Conservation (phyloP, 2,329 filamentous ascomycete species). For the Sporothrix schenckii region DNA sequence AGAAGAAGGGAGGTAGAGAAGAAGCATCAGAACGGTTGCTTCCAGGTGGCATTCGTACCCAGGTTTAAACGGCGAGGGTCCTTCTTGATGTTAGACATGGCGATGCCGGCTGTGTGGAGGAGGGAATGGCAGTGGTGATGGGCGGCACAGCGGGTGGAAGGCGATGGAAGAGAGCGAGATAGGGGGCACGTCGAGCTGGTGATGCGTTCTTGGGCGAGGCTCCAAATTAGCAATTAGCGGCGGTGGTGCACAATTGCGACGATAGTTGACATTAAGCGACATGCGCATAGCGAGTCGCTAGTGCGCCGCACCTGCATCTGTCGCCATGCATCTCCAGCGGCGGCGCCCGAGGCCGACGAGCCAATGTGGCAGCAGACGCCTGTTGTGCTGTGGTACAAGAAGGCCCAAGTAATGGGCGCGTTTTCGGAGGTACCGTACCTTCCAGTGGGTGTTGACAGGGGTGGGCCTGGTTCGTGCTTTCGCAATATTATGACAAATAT, state of each 20-base stretch:
- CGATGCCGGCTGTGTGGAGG: background rate
- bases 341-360: conserved; percentile 21
- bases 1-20: background rate
- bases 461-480: conserved; percentile 5
- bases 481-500: conserved; percentile 31
- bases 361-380: background rate
- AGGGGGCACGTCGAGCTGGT: conserved; percentile 19
- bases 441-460: conserved; percentile 18
- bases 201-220: conserved; percentile 25
- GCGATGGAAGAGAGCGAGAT: conserved; percentile 16
- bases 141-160: background rate
- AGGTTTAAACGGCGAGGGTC: conserved; percentile 35
- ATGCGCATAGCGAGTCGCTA: conserved; percentile 25
- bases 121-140: background rate
- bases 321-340: conserved; percentile 16
- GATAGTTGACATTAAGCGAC: conserved; percentile 17
- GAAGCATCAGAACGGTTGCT: background rate
- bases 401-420: conserved; percentile 5
- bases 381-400: background rate
- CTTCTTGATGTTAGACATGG: conserved; percentile 35
- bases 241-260: conserved; percentile 18
- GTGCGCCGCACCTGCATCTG: conserved; percentile 19
- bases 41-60: conserved; percentile 30
- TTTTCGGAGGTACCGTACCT: conserved; percentile 10
- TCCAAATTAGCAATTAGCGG: conserved; percentile 1